Evolutionary conservation across 1,284 basidiomycete species (phyloP).

Genomic region (Coniferiporia weirii): DNA sequence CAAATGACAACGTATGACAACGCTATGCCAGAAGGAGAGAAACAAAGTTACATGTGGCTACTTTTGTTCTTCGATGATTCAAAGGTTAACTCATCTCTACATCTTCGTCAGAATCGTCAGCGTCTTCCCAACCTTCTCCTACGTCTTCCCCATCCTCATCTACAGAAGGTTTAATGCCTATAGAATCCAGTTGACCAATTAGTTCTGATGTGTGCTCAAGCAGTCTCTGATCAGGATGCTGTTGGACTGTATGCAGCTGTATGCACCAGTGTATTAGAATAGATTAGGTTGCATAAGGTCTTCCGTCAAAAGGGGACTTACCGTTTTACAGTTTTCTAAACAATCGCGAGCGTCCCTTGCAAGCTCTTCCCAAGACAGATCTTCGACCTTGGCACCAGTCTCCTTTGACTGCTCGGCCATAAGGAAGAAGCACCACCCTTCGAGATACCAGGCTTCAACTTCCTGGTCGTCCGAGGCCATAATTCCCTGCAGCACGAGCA

Average conservation of each 20-base stretch:
- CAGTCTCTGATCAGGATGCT: conserved; percentile 75
- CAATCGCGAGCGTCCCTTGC: conserved; percentile 77
- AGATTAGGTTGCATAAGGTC: background rate
- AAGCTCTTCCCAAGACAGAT: conserved; percentile 72
- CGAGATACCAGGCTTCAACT: conserved; percentile 91
- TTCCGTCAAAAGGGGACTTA: conserved; percentile 32
- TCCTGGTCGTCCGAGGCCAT: conserved; percentile 84
- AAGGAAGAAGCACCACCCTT: conserved; percentile 90
- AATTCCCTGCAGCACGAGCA: conserved; percentile 75
- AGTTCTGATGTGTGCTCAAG: conserved; percentile 76
- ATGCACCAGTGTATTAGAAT: conserved; percentile 14
- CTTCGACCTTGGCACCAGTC: conserved; percentile 45
- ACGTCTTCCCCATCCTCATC: conserved; percentile 46
- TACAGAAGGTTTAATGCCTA: conserved; percentile 62
- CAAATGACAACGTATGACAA: background rate
- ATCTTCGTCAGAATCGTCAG: conserved; percentile 47
- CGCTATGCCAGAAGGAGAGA: background rate
- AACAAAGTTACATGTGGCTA: background rate
- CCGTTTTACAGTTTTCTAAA: conserved; percentile 76
- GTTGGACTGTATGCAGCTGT: conserved; percentile 69
- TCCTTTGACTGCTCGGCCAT: conserved; percentile 64
- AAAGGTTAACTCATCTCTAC: conserved; percentile 48
- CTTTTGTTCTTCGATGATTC: background rate
- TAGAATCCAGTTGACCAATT: conserved; percentile 58
- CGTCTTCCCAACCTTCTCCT: conserved; percentile 42